Evolutionary conservation across 257 asterid genomes (phyloP).

Genomic region (Lycium barbarum): DNA sequence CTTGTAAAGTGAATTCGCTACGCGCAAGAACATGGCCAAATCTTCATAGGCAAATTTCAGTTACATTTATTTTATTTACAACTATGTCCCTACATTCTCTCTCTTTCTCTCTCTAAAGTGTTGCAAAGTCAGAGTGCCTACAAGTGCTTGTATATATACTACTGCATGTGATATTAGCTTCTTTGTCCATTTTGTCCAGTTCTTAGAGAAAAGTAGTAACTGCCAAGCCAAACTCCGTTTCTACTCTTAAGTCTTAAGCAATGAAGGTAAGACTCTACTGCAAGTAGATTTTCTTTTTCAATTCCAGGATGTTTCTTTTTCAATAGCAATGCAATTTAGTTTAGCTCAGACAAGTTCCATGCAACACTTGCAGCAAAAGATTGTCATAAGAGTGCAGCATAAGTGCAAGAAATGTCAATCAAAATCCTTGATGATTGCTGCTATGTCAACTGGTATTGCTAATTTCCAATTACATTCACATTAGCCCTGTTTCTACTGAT

Average conservation of each 20-base stretch:
- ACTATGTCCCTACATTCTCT: too few relatives aligned
- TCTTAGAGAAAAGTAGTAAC: conserved; percentile 8
- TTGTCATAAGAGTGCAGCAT: conserved; percentile 41
- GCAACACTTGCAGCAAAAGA: conserved; percentile 43
- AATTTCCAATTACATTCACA: background rate
- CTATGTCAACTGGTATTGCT: conserved; percentile 48
- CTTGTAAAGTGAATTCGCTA: background rate
- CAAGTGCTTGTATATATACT: background rate
- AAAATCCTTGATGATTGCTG: conserved; percentile 58
- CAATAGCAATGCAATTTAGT: background rate
- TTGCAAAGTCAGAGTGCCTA: background rate
- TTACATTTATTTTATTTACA: background rate
- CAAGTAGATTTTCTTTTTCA: background rate
- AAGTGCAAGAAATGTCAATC: conserved; percentile 54
- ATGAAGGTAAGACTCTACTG: conserved; percentile 5
- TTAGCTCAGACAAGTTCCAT: background rate
- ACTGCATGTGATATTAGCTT: background rate
- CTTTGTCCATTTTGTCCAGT: background rate
- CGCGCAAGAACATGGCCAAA: conserved; percentile 40
- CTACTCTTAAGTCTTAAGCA: background rate
- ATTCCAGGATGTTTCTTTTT: background rate
- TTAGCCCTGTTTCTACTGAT: background rate
- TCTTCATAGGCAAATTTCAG: conserved; percentile 29
- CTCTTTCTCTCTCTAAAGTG: background rate
- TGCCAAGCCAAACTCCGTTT: background rate